Evolutionary conservation across 495 filamentous ascomycete species (phyloP), one percentile per base, ranked within the genome.

Genomic region (Penicillium ucsense): DNA sequence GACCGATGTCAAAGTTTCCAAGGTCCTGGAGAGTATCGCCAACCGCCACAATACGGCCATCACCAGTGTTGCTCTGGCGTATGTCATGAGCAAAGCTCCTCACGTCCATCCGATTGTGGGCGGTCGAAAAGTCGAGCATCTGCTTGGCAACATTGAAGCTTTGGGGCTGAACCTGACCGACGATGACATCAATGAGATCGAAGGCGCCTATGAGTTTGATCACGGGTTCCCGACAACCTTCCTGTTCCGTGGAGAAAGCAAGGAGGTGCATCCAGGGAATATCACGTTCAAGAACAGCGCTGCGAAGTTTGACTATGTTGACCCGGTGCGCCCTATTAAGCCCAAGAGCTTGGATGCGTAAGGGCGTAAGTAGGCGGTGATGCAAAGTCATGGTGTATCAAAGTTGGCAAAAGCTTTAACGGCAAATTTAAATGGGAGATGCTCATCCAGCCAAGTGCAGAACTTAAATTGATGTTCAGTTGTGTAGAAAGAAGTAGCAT

Each of bases 101-200:
- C 83, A 88, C 54, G 83, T 87, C 35, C 84, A 82, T 54, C 85
- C 86, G 1, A 85, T 89, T 52, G 70, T 86, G 28, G 85, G 84
- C 10, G 79, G 78, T 0, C 60, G 81, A 6, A 85, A 79, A 59
- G 63, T 83, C 41, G 75, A 79, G 54, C 79, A 86, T 48, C 54
- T 89, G 10, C 77, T 80, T 64, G 73, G 68, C 40, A 88, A 88
- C 55, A 84, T 88, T 51, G 81, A 83, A 49, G 85, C 80, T 3
- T 61, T 88, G 32, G 64, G 55, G 0, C 42, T 88, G 33, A 52
- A 61, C 41, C 64, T 89, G 46, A 74, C 66, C 3, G 61, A 74
- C 0, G 74, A 82, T 29, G 83, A 89, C 32, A 73, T 88, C 27
- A 56, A 72, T 30, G 75, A 83, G 59, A 84, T 88, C 50, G 83